Conservation (phyloP, 129 eudicot genomes). For the Tagetes erecta region DNA sequence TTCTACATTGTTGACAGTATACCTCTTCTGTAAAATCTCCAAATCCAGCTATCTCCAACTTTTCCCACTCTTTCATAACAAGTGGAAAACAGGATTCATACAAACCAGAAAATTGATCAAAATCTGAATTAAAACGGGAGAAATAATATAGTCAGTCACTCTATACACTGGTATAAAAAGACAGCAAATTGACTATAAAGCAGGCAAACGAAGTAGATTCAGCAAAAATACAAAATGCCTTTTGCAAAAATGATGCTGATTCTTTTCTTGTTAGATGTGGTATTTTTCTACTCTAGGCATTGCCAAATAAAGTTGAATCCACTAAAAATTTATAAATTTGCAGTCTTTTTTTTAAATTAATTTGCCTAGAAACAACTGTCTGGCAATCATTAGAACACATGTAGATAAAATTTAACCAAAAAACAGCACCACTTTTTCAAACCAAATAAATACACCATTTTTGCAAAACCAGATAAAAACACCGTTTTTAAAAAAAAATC, state of each 20-base stretch:
- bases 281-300: background rate
- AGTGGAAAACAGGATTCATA: conserved; percentile 55
- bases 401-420: background rate
- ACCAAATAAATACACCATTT: background rate
- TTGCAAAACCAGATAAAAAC: background rate
- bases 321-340: background rate
- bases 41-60: conserved; percentile 43
- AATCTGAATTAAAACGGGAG: conserved; percentile 38
- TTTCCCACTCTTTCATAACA: conserved; percentile 55
- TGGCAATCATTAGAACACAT: too few relatives aligned
- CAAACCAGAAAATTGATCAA: conserved; percentile 40
- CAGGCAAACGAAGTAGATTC: background rate
- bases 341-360: background rate
- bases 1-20: conserved; percentile 17
- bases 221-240: background rate
- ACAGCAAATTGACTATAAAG: conserved; percentile 11
- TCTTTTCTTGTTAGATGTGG: background rate
- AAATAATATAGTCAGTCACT: background rate
- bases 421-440: background rate
- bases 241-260: background rate
- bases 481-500: background rate
- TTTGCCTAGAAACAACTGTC: background rate
- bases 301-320: background rate
- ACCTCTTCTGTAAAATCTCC: conserved; percentile 55
- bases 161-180: background rate